Conservation (phyloP, 2,329 filamentous ascomycete species). For the Annulohypoxylon truncatum region DNA sequence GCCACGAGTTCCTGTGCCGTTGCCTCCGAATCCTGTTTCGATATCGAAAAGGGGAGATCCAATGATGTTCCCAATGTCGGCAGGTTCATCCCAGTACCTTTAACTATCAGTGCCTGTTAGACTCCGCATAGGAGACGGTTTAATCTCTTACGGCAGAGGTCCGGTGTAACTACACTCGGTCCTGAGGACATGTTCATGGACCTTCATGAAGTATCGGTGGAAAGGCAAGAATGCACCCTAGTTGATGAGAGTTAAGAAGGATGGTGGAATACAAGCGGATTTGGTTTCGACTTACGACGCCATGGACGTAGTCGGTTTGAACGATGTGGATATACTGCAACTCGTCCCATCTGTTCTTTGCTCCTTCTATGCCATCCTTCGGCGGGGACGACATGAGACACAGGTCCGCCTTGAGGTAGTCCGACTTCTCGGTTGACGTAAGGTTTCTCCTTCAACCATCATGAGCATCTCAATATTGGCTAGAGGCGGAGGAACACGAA, state of each 20-base stretch:
- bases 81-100: constrained; percentile 54
- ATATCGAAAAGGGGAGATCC: constrained; percentile 48
- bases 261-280: background rate
- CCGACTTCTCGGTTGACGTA: constrained; percentile 43
- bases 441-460: constrained; percentile 29
- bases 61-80: constrained; percentile 47
- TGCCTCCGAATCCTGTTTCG: constrained; percentile 50
- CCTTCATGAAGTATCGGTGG: constrained; percentile 51
- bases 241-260: background rate
- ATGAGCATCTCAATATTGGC: background rate
- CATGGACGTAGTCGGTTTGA: constrained; percentile 48
- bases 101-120: constrained; percentile 2
- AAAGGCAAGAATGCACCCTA: constrained; percentile 52
- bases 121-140: background rate
- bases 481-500: constrained; percentile 3
- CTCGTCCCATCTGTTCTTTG: constrained; percentile 50
- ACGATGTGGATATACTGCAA: constrained; percentile 50
- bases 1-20: constrained; percentile 43
- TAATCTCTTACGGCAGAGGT: constrained; percentile 39
- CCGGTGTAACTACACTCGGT: constrained; percentile 49
- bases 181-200: constrained; percentile 50
- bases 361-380: constrained; percentile 43
- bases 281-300: constrained; percentile 37
- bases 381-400: constrained; percentile 49
- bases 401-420: constrained; percentile 49